Conservation (phyloP, 2,329 filamentous ascomycete genomes). For the Colletotrichum orchidophilum region DNA sequence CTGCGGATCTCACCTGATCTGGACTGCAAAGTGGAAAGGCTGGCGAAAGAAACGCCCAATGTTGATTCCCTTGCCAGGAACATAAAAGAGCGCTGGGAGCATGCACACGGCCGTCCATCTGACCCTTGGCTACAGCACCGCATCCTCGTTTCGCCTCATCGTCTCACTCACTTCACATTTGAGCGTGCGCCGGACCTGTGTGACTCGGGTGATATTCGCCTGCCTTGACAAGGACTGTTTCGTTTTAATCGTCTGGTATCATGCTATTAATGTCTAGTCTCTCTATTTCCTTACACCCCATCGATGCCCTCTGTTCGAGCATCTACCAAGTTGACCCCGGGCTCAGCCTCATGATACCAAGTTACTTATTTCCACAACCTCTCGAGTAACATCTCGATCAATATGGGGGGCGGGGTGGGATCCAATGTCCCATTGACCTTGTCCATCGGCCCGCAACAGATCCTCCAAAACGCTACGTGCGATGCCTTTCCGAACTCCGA, state of each 20-base stretch:
- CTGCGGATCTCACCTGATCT: constrained; percentile 17
- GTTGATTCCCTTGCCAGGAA: neutral
- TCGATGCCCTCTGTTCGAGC: constrained; percentile 9
- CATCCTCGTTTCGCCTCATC: constrained; percentile 29
- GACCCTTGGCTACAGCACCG: neutral
- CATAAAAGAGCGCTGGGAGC: neutral
- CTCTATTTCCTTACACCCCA: constrained; percentile 1
- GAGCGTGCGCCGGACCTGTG: constrained; percentile 7
- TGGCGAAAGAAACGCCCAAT: neutral
- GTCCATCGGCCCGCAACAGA: constrained; percentile 1
- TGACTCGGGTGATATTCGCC: constrained; percentile 10
- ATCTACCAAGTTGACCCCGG: constrained; percentile 11
- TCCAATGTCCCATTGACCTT: constrained; percentile 1
- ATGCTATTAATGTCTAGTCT: constrained; percentile 30
- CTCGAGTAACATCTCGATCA: neutral
- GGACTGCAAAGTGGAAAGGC: constrained; percentile 12
- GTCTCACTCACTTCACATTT: constrained; percentile 17
- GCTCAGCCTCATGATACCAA: neutral
- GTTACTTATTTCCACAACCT: neutral
- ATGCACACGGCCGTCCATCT: neutral
- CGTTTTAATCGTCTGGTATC: constrained; percentile 32
- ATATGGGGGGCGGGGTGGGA: no score
- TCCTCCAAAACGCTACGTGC: constrained; percentile 34
- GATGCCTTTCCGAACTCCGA: constrained; percentile 27
- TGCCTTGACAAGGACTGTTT: constrained; percentile 15